phyloP scores from a whole-genome alignment of 1,284 basidiomycete species.

The Ceratobasidium sp. region DNA sequence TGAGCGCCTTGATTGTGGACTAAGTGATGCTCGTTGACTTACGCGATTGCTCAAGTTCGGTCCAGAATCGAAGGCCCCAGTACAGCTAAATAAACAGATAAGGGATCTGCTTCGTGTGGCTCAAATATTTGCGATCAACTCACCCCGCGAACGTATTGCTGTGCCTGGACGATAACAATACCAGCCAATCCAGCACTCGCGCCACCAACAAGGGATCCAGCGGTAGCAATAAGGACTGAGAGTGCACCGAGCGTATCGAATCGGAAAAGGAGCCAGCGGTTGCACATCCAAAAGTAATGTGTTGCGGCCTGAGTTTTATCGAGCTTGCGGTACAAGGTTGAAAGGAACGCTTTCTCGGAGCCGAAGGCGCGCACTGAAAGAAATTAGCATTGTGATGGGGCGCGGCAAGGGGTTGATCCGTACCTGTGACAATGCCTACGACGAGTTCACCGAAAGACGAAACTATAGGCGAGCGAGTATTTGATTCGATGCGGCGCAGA shows the following conservation, averaged over 20 bases:
- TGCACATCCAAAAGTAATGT: slow-evolving; percentile 27
- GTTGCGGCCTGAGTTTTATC: slow-evolving; percentile 28
- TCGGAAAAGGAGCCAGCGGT: slow-evolving; percentile 8
- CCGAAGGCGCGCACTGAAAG: slow-evolving; percentile 7
- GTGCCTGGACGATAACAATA: slow-evolving; percentile 2
- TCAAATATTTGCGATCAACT: not conserved
- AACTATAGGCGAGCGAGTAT: slow-evolving; percentile 9
- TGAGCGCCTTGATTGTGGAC: not conserved
- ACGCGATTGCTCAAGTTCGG: slow-evolving; percentile 16
- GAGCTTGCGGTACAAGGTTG: slow-evolving; percentile 11
- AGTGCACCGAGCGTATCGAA: slow-evolving; percentile 6
- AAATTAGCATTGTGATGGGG: not conserved
- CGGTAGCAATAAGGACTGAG: slow-evolving; percentile 16
- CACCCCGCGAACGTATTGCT: slow-evolving; percentile 12
- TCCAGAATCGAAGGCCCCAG: slow-evolving; percentile 26
- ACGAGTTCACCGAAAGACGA: slow-evolving; percentile 14
- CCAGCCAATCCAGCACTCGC: not conserved
- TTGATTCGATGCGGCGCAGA: slow-evolving; percentile 14
- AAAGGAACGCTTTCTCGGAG: not conserved
- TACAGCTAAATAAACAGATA: not conserved
- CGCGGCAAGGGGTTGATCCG: not conserved
- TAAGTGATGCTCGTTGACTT: not conserved
- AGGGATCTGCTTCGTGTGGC: not conserved
- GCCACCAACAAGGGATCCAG: not conserved
- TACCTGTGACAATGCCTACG: slow-evolving; percentile 9